Conservation (phyloP, 345 rosid genomes). For the Salix arbutifolia region DNA sequence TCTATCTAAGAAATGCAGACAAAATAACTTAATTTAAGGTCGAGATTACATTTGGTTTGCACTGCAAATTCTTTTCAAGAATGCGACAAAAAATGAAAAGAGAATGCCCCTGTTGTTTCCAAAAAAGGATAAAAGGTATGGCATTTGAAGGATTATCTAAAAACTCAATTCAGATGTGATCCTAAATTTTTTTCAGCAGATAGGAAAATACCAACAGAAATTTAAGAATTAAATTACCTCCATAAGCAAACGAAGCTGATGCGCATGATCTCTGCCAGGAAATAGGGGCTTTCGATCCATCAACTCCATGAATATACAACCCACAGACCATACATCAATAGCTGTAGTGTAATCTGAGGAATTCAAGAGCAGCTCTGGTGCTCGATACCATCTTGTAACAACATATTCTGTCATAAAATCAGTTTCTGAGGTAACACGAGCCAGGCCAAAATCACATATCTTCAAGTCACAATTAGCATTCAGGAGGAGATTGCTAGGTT, state of each 20-base stretch:
- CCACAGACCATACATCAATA: slow-evolving; percentile 98
- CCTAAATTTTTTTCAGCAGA: background rate
- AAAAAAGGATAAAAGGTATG: background rate
- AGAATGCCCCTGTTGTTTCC: background rate
- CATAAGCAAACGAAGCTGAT: slow-evolving; percentile 77
- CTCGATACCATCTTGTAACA: slow-evolving; percentile 97
- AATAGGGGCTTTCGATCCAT: slow-evolving; percentile 76
- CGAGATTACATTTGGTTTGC: background rate
- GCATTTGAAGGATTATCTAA: background rate
- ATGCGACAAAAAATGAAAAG: background rate
- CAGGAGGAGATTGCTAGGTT: slow-evolving; percentile 85
- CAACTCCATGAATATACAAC: slow-evolving; percentile 86
- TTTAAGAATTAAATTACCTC: slow-evolving; percentile 47
- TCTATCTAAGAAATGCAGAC: background rate
- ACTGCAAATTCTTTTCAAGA: background rate
- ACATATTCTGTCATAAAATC: slow-evolving; percentile 90
- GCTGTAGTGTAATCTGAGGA: slow-evolving; percentile 80
- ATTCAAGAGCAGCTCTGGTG: slow-evolving; percentile 82
- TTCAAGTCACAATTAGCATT: slow-evolving; percentile 69
- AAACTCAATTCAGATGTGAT: background rate
- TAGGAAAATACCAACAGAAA: background rate
- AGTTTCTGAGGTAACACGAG: slow-evolving; percentile 84
- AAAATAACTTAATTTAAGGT: background rate
- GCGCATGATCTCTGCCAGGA: slow-evolving; percentile 83
- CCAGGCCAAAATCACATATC: slow-evolving; percentile 92